phyloP scores from a whole-genome alignment of 2,329 filamentous ascomycete species.

The Aspergillus sp. region DNA sequence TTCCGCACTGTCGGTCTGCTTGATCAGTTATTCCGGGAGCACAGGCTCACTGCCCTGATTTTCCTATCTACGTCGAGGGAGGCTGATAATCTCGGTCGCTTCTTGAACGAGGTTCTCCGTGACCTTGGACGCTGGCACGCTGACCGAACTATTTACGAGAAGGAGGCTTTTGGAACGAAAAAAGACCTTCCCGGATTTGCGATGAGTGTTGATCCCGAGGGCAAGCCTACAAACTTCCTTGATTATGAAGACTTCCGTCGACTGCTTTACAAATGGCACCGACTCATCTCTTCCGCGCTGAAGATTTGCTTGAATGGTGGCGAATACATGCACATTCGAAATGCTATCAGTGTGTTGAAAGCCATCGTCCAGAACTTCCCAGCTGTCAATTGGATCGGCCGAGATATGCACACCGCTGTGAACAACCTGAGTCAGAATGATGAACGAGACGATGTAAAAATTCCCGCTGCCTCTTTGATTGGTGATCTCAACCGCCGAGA shows the following conservation, averaged over 20 bases:
- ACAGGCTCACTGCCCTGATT: slow-evolving; percentile 76
- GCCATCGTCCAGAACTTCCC: slow-evolving; percentile 80
- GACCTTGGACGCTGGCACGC: slow-evolving; percentile 84
- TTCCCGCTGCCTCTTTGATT: slow-evolving; percentile 50
- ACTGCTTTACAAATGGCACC: slow-evolving; percentile 87
- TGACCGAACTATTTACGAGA: slow-evolving; percentile 73
- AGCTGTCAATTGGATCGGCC: slow-evolving; percentile 82
- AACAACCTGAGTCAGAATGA: slow-evolving; percentile 45
- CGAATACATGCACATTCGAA: slow-evolving; percentile 98
- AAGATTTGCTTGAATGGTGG: slow-evolving; percentile 76
- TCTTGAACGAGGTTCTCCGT: slow-evolving; percentile 76
- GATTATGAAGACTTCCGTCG: slow-evolving; percentile 85
- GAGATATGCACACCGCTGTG: slow-evolving; percentile 43
- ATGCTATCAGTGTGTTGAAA: slow-evolving; percentile 88
- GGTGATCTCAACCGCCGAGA: slow-evolving; percentile 50
- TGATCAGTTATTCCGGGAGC: slow-evolving; percentile 79
- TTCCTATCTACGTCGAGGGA: slow-evolving; percentile 89
- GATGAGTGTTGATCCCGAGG: slow-evolving; percentile 67
- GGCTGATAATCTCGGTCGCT: slow-evolving; percentile 88
- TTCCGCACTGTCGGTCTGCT: slow-evolving; percentile 85
- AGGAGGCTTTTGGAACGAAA: slow-evolving; percentile 70
- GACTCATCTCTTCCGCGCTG: slow-evolving; percentile 73
- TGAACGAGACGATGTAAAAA: slow-evolving; percentile 50
- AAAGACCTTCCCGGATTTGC: slow-evolving; percentile 76
- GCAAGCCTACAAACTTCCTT: slow-evolving; percentile 69